Base-by-base conservation (phyloP, 768 basidiomycete species). In the Phanerodontia chrysosporium region DNA sequence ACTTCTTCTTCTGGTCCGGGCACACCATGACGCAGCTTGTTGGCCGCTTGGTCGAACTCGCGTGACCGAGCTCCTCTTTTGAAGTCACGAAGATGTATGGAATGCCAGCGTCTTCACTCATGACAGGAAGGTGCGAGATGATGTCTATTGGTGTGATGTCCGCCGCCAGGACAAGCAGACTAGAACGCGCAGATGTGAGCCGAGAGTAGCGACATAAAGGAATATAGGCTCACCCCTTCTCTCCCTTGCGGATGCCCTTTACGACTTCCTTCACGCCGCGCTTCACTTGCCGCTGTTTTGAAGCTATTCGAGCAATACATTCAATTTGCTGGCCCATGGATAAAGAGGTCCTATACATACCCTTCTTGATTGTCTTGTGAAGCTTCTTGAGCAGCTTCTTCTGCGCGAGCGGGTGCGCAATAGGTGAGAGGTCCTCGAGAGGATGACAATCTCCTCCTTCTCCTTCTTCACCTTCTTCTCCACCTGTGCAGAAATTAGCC, bases 91-190 rank as follows among this genome's bases (percentile, higher is more conserved):
- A 95, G 51, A 95, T 80, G 69, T 95, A 96, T 0, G 94, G 94
- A 71, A 94, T 87, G 36, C 86, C 80, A 10, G 93, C 89, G 72
- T 99, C 97, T 77, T 99, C 97, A 49, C 92, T 89, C 69, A 99
- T 78, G 10, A 98, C 79, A 5, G 97, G 97, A 52, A 99, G 80
- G 76, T 98, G 97, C 32, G 95, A 95, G 67, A 98, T 95, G 65
- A 99, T 97, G 76, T 99, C 97, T 67, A 98, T 89, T 12, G 97
- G 97, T 61, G 92, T 96, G 72, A 98, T 98, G 74, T 98, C 96
- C 39, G 90, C 95, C 3, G 97, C 97, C 59, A 99, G 85, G 58
- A 99, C 76, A 29, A 99, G 83, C 32, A 99, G 77, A 22, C 94
- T 95, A 64, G 32, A 35, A 7, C 1, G 39, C 30, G 29, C 18